Conservation (phyloP, 2,329 filamentous ascomycete species). For the Massarina eburnea region DNA sequence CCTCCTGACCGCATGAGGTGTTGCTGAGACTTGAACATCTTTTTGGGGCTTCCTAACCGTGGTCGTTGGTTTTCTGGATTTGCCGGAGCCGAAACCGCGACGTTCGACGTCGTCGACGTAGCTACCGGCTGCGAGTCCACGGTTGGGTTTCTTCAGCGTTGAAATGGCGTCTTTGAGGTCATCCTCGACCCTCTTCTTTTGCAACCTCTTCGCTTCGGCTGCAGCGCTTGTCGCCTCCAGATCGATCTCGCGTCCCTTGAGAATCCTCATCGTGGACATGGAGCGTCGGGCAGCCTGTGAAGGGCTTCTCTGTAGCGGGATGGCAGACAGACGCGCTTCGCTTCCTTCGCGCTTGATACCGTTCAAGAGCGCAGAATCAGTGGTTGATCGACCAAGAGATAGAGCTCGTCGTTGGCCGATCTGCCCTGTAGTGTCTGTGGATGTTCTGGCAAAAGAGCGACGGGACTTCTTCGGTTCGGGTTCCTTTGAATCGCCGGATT, state of each 20-base stretch:
- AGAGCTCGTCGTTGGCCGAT: conserved; percentile 53
- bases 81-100: conserved; percentile 42
- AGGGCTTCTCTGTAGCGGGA: conserved; percentile 52
- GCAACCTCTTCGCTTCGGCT: conserved; percentile 61
- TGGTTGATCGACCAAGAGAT: conserved; percentile 69
- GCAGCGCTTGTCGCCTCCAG: conserved; percentile 55
- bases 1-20: conserved; percentile 41
- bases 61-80: conserved; percentile 31
- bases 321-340: conserved; percentile 58
- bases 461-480: conserved; percentile 46
- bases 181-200: conserved; percentile 67
- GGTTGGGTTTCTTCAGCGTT: conserved; percentile 73
- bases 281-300: conserved; percentile 39
- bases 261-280: conserved; percentile 47
- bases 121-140: conserved; percentile 67
- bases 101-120: conserved; percentile 69
- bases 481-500: conserved; percentile 45
- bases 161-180: conserved; percentile 75
- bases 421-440: conserved; percentile 58
- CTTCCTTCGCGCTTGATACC: conserved; percentile 70
- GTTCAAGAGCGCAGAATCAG: conserved; percentile 59
- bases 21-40: conserved; percentile 47
- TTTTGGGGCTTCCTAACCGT: conserved; percentile 30
- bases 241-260: conserved; percentile 57
- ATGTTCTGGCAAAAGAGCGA: conserved; percentile 62